A percentile compares a stretch with the other conserved stretches of the same genome.
Evolutionary conservation across 495 filamentous ascomycete genomes (phyloP).

Genomic region (Hypoxylon crocopeplum): DNA sequence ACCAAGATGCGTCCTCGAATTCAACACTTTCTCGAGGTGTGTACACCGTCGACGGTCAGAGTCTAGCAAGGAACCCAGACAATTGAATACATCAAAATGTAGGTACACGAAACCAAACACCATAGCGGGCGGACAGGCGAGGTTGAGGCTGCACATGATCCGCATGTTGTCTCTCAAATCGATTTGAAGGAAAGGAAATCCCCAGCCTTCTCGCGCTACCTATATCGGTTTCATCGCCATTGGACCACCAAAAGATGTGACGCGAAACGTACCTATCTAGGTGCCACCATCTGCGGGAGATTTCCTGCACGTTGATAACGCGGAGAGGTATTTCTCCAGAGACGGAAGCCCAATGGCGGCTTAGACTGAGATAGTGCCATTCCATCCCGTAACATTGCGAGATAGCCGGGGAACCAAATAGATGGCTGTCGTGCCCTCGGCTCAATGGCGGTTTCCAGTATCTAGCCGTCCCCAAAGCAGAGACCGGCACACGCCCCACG

Average conservation of each 20-base stretch:
- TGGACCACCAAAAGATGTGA: constrained; percentile 21
- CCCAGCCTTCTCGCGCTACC: constrained; percentile 11
- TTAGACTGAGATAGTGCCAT: constrained; percentile 29
- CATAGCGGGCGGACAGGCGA: constrained; percentile 19
- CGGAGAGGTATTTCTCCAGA: constrained; percentile 16
- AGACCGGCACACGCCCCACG: constrained; percentile 19
- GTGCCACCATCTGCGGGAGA: constrained; percentile 7
- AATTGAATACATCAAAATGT: constrained; percentile 11
- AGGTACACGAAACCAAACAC: constrained; percentile 23
- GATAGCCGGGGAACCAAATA: constrained; percentile 24
- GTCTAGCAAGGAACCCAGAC: constrained; percentile 16
- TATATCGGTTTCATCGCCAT: constrained; percentile 9
- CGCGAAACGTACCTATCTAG: constrained; percentile 10
- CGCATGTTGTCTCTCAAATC: constrained; percentile 18
- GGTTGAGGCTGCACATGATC: constrained; percentile 24
- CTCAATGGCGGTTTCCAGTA: constrained; percentile 28
- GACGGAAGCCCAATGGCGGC: constrained; percentile 19
- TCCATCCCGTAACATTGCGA: constrained; percentile 30
- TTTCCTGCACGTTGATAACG: constrained; percentile 30
- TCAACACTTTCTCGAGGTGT: constrained; percentile 8
- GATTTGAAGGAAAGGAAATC: constrained; percentile 15
- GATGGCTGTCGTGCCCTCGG: constrained; percentile 22
- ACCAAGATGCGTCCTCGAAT: constrained; percentile 16
- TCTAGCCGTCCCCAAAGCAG: constrained; percentile 18
- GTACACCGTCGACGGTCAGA: constrained; percentile 2